A percentile compares a stretch with the other conserved stretches of the same genome.
phyloP scores from a whole-genome alignment of 352 stramenopile species.

The Globisporangium carolinianum region DNA sequence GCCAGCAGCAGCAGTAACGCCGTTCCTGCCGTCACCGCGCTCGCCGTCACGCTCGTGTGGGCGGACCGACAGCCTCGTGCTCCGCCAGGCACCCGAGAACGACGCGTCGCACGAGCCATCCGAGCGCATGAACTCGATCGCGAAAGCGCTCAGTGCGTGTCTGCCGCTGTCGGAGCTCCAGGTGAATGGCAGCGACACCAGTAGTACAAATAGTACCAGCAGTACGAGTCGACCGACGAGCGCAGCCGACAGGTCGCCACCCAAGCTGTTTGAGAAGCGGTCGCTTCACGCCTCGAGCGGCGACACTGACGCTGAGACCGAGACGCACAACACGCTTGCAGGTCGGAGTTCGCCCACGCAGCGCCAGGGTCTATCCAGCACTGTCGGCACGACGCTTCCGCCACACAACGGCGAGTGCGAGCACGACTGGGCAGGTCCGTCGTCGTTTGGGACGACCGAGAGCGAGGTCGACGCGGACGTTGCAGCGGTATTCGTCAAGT shows the following conservation, averaged over 20 bases:
- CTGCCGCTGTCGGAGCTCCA: background rate
- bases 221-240: background rate
- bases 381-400: background rate
- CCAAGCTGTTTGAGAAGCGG: constrained; percentile 8
- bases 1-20: background rate
- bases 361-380: background rate
- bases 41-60: background rate
- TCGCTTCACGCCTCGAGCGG: no score
- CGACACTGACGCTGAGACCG: no score
- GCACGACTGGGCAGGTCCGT: background rate
- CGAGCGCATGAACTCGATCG: constrained; percentile 12
- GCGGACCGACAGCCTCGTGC: background rate
- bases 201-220: background rate
- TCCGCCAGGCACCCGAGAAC: background rate
- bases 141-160: constrained; percentile 18
- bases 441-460: background rate
- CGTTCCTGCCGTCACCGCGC: background rate
- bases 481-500: background rate
- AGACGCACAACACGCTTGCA: no score
- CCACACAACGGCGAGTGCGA: background rate
- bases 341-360: background rate
- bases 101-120: background rate
- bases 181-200: background rate
- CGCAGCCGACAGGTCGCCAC: background rate
- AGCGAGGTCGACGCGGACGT: background rate